Evolutionary conservation across 495 filamentous ascomycete species (phyloP).

Genomic region (Xanthoparmelia taractica): DNA sequence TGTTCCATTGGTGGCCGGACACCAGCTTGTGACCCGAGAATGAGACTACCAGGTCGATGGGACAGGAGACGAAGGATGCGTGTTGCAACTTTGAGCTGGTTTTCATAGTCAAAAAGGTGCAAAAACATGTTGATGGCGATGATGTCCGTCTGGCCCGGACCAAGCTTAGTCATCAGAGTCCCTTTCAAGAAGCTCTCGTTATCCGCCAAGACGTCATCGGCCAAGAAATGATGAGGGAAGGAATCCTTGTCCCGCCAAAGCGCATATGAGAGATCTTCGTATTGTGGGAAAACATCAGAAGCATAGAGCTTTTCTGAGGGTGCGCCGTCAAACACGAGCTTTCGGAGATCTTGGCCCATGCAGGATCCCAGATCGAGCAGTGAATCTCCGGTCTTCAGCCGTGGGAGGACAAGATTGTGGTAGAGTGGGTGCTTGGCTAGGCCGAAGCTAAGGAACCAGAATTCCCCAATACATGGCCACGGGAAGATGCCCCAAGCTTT

Average conservation of each 20-base stretch:
- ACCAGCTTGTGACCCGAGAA: conserved; percentile 25
- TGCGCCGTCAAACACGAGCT: conserved; percentile 25
- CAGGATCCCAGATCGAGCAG: conserved; percentile 28
- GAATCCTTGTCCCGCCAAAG: conserved; percentile 22
- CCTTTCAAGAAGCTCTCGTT: conserved; percentile 21
- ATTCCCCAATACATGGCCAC: conserved; percentile 39
- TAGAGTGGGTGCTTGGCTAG: conserved; percentile 26
- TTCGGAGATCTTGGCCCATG: conserved; percentile 29
- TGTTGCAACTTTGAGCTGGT: conserved; percentile 25
- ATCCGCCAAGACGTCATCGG: conserved; percentile 25
- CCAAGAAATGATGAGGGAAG: conserved; percentile 22
- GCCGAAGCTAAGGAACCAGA: conserved; percentile 33
- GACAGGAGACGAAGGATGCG: conserved; percentile 25
- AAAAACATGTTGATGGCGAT: conserved; percentile 28
- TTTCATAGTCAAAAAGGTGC: conserved; percentile 26
- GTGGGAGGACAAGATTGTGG: conserved; percentile 21
- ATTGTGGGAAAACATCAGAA: conserved; percentile 25
- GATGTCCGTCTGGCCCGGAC: conserved; percentile 24
- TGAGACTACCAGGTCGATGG: conserved; percentile 24
- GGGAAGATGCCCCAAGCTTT: conserved; percentile 29
- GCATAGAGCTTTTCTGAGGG: conserved; percentile 23
- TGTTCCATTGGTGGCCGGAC: conserved; percentile 21
- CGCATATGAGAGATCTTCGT: conserved; percentile 25
- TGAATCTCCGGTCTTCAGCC: conserved; percentile 19
- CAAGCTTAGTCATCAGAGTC: conserved; percentile 22